Conservation (phyloP, 75 land plant species). For the Chamaecyparis obtusa region DNA sequence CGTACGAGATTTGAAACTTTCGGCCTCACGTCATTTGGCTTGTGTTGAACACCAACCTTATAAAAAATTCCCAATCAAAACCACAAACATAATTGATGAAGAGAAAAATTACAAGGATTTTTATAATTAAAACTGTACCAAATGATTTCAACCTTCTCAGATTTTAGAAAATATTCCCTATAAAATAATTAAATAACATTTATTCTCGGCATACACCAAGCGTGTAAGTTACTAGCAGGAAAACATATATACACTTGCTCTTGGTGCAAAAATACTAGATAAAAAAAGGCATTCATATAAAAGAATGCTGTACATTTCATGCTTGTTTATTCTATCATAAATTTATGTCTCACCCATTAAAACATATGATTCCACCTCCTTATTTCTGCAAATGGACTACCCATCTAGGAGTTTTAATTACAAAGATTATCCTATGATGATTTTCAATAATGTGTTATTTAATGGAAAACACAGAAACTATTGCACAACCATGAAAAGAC, state of each 20-base stretch:
- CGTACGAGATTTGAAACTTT: slow-evolving; percentile 73
- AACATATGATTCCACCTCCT: background rate
- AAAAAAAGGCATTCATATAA: background rate
- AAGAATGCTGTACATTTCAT: background rate
- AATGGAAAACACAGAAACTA: background rate
- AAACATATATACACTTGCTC: background rate
- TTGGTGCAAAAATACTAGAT: background rate
- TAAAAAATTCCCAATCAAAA: background rate
- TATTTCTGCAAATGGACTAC: background rate
- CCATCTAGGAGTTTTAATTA: background rate
- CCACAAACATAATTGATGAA: background rate
- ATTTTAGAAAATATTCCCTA: background rate
- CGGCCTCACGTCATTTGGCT: slow-evolving; percentile 65
- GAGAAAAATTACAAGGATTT: background rate
- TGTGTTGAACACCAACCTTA: slow-evolving; percentile 86
- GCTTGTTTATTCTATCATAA: background rate
- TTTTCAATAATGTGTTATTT: background rate
- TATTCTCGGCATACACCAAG: background rate
- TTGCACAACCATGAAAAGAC: background rate
- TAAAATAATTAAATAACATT: background rate
- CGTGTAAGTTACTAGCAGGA: background rate
- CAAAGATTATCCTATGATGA: background rate
- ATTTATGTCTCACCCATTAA: background rate
- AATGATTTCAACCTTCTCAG: background rate
- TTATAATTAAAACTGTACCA: background rate